phyloP scores from a whole-genome alignment of 768 basidiomycete genomes.

The Cyathus striatus region DNA sequence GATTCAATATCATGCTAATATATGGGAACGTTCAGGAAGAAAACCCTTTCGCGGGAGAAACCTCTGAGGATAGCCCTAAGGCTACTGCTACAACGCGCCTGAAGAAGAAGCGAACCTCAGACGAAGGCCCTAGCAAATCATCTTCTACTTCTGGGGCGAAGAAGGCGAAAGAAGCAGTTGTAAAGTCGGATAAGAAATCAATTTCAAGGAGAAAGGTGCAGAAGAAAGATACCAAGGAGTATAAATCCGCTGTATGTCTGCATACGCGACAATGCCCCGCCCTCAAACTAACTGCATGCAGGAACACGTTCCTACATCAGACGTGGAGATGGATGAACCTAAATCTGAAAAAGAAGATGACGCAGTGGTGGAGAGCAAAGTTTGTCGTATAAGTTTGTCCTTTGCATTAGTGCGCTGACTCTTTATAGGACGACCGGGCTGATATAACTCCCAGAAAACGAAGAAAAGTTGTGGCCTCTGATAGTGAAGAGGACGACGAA shows the following conservation, averaged over 20 bases:
- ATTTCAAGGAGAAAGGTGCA: conserved; percentile 9
- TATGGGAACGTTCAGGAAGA: not conserved
- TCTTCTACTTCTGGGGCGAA: no score
- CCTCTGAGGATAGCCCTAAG: not conserved
- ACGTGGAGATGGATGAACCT: conserved; percentile 22
- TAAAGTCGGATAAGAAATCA: conserved; percentile 4
- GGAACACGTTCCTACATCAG: conserved; percentile 31
- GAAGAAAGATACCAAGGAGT: conserved; percentile 17
- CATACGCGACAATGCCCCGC: no score
- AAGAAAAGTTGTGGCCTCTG: not conserved
- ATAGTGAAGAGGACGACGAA: conserved; percentile 2
- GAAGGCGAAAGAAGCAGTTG: conserved; percentile 2
- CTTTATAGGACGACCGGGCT: not conserved
- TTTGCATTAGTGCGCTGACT: not conserved
- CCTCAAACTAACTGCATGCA: not conserved
- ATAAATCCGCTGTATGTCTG: conserved; percentile 34
- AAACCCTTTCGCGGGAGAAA: not conserved
- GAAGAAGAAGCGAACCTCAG: not conserved
- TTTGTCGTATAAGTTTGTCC: not conserved
- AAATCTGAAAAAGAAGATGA: no score
- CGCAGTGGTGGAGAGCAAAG: not conserved
- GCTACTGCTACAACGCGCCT: not conserved
- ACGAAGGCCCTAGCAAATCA: not conserved
- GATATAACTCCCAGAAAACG: not conserved
- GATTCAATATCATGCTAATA: not conserved